Evolutionary conservation across 2,329 filamentous ascomycete genomes (phyloP).

Genomic region (Dactylella cylindrospora): DNA sequence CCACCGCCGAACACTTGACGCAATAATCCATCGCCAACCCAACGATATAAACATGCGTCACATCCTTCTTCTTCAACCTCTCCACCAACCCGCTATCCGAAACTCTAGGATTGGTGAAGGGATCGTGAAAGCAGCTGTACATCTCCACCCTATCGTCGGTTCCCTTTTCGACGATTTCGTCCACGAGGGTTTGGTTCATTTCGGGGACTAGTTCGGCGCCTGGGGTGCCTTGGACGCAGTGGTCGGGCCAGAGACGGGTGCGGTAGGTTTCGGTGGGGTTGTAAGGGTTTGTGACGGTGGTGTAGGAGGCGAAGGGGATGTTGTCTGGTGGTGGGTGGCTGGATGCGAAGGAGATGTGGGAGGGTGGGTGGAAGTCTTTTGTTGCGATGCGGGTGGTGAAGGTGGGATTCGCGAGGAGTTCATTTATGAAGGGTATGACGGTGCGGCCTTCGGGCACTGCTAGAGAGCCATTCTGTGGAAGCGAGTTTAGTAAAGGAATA

Average conservation of each 20-base stretch:
- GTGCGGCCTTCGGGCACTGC: constrained; percentile 73
- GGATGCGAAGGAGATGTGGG: constrained; percentile 84
- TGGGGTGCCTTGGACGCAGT: constrained; percentile 75
- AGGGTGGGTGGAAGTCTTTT: constrained; percentile 82
- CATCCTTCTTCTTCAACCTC: constrained; percentile 59
- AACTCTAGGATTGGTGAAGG: constrained; percentile 65
- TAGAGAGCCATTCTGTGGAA: constrained; percentile 72
- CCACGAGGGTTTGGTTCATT: constrained; percentile 63
- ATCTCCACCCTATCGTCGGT: constrained; percentile 75
- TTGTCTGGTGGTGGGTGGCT: constrained; percentile 70
- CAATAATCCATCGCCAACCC: constrained; percentile 90
- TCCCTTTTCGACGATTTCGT: constrained; percentile 76
- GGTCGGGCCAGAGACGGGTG: constrained; percentile 80
- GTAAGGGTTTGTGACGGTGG: constrained; percentile 67
- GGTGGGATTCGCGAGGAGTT: constrained; percentile 65
- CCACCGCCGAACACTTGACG: constrained; percentile 76
- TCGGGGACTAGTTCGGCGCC: constrained; percentile 75
- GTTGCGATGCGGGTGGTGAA: constrained; percentile 78
- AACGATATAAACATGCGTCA: constrained; percentile 81
- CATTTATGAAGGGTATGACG: constrained; percentile 71
- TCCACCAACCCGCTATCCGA: constrained; percentile 65
- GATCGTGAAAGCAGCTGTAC: constrained; percentile 88
- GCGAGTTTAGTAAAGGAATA: constrained; percentile 40
- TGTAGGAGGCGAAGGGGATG: constrained; percentile 66
- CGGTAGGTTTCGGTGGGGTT: constrained; percentile 64